phyloP scores from a whole-genome alignment of 805 yeast genomes.

The Yarrowia divulgata region DNA sequence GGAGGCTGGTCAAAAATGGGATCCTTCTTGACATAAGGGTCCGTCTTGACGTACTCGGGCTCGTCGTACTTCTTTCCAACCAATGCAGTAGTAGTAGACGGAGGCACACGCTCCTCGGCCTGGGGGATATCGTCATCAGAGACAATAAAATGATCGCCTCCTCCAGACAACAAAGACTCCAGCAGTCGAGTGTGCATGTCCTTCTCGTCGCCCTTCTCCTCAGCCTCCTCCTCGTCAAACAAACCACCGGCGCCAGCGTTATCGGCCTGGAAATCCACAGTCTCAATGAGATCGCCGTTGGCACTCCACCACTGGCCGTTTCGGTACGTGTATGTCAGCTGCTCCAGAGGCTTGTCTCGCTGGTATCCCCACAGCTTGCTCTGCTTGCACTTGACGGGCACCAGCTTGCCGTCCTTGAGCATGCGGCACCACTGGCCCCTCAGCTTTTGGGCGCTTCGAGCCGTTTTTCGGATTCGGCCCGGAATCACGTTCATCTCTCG shows the following conservation, averaged over 20 bases:
- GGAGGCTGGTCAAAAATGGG: conserved; percentile 13
- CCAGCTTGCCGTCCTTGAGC: conserved; percentile 56
- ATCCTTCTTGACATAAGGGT: conserved; percentile 2
- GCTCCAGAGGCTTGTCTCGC: conserved; percentile 66
- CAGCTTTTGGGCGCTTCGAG: conserved; percentile 56
- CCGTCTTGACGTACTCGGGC: conserved; percentile 18
- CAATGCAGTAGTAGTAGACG: neutral
- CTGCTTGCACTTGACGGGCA: conserved; percentile 67
- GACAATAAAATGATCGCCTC: neutral
- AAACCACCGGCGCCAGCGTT: conserved; percentile 38
- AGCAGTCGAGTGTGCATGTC: conserved; percentile 58
- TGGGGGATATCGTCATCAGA: conserved; percentile 22
- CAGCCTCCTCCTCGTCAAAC: conserved; percentile 47
- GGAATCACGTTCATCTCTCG: conserved; percentile 52
- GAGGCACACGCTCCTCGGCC: conserved; percentile 2
- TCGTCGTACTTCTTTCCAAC: neutral
- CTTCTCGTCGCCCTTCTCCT: conserved; percentile 51
- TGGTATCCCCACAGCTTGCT: conserved; percentile 92
- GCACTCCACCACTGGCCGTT: conserved; percentile 83
- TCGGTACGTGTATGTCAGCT: conserved; percentile 66
- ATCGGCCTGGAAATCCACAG: conserved; percentile 47
- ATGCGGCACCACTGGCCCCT: conserved; percentile 70
- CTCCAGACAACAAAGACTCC: conserved; percentile 53
- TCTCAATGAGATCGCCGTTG: conserved; percentile 78
- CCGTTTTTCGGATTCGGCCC: conserved; percentile 69